These are phyloP conservation scores for Dentipellis sp. DNA, from an alignment of 768 basidiomycete species.

Conservation along the genomic window DNA sequence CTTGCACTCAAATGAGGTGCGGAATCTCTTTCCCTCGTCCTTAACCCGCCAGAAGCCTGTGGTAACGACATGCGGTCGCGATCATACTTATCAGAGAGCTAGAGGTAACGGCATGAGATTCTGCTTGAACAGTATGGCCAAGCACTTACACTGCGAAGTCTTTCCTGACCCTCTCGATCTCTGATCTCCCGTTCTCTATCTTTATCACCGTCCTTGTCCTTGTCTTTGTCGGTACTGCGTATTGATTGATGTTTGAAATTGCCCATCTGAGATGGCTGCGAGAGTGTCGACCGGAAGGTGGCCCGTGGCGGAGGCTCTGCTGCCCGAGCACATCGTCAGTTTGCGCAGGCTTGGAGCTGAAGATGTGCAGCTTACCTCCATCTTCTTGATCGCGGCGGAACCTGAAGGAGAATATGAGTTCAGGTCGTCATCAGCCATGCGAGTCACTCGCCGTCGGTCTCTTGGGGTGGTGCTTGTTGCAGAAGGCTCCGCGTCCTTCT, in stretches of 20 bases:
- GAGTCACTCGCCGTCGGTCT: slow-evolving; percentile 50
- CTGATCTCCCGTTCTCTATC: slow-evolving; percentile 33
- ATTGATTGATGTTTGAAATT: slow-evolving; percentile 86
- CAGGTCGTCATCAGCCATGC: slow-evolving; percentile 9
- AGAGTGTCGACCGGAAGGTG: slow-evolving; percentile 60
- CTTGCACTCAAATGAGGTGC: slow-evolving; percentile 47
- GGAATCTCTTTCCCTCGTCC: slow-evolving; percentile 60
- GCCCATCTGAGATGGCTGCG: slow-evolving; percentile 88
- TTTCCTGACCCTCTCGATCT: slow-evolving; percentile 72
- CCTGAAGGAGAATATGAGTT: slow-evolving; percentile 26
- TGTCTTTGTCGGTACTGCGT: slow-evolving; percentile 50
- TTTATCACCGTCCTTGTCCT: slow-evolving; percentile 18
- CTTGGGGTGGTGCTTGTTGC: slow-evolving; percentile 41
- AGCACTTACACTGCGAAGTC: slow-evolving; percentile 59
- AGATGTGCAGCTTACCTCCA: slow-evolving; percentile 35
- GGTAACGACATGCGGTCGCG: slow-evolving; percentile 64
- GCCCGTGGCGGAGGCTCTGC: slow-evolving; percentile 49
- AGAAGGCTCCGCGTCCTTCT: slow-evolving; percentile 60
- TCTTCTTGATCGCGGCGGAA: slow-evolving; percentile 75
- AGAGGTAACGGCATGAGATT: slow-evolving; percentile 4
- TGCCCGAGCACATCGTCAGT: slow-evolving; percentile 3
- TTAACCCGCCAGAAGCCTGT: slow-evolving; percentile 29
- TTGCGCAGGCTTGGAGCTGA: background rate
- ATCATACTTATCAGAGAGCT: slow-evolving; percentile 87
- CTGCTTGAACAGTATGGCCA: slow-evolving; percentile 2